Evolutionary conservation across 108 stramenopile genomes (phyloP), one percentile per base, ranked within the genome.

Genomic region (Cyclotella atomus): DNA sequence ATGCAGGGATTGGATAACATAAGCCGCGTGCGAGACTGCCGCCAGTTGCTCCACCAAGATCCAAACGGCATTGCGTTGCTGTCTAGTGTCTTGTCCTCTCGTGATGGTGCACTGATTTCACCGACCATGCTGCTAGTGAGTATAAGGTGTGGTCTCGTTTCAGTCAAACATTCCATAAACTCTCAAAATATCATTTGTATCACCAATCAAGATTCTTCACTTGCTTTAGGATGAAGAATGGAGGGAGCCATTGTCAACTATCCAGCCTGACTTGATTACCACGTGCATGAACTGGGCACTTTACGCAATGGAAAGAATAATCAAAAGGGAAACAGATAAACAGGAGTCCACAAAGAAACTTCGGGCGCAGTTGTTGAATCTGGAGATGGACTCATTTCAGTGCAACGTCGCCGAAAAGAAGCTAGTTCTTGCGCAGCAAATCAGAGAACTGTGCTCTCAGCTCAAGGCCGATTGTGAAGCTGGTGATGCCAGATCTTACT

Each of bases 161-260:
- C 6, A 41, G 6, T 12, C 6, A 41, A 9, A 9, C 38, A 41
- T 12, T 41, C 12, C 38, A 9, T 6, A 6, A 12, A 41, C 9
- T 9, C 6, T 41, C 38, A 41, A 41, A 41, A 9, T 41, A 41
- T 41, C 38, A 9, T 41, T 12, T 41, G 12, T 41, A 9, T 41
- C 38, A 12, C 12, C 12, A 9, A 6, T 9, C 38, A 41, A 41
- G 59, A 28, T 59, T 5, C 25, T 59, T 8, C 59, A 59, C 30
- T 32, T 59, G 10, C 59, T 59, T 59, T 59, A 30, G 59, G 59
- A 59, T 33, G 59, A 59, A 15, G 59, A 59, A 59, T 59, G 59
- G 59, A 34, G 19, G 10, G 29, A 59, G 30, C 59, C 59, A 12
- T 17, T 59, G 2, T 59, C 59, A 33, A 34, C 25, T n/a, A 59